Percentiles rank a stretch among this genome's conserved stretches.
Evolutionary conservation across 257 asterid genomes (phyloP).

Genomic region (Cordia subcordata): DNA sequence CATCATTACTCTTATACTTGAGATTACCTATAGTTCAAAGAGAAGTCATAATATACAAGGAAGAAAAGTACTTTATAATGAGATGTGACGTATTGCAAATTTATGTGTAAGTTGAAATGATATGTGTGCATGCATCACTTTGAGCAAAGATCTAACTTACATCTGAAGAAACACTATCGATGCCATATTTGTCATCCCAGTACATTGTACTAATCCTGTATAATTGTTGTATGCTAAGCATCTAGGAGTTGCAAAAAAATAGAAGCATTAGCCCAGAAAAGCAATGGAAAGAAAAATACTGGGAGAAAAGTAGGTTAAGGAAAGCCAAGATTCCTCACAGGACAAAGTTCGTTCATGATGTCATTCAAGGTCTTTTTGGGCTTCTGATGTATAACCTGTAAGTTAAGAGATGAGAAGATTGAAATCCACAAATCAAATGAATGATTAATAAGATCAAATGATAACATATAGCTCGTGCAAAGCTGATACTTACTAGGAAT

Average conservation of each 20-base stretch:
- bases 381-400: conserved; percentile 97
- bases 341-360: conserved; percentile 89
- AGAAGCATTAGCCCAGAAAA: not conserved
- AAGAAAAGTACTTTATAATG: too few species aligned
- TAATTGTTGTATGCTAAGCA: conserved; percentile 90
- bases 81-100: too few species aligned
- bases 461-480: conserved; percentile 1
- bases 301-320: not conserved
- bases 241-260: conserved; percentile 33
- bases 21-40: conserved; percentile 48
- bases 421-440: too few species aligned
- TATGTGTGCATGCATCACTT: too few species aligned
- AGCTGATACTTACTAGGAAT: conserved; percentile 56
- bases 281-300: not conserved
- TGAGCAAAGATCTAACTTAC: conserved; percentile 36
- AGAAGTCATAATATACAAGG: conserved; percentile 1
- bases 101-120: too few species aligned
- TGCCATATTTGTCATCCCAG: conserved; percentile 99
- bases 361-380: conserved; percentile 91
- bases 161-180: conserved; percentile 89
- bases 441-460: too few species aligned
- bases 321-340: conserved; percentile 50
- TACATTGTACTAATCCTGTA: conserved; percentile 98
- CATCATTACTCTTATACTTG: conserved; percentile 71
- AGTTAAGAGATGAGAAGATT: conserved; percentile 5